phyloP scores from a whole-genome alignment of 176 grass and related monocot species.

The Puya raimondii region DNA sequence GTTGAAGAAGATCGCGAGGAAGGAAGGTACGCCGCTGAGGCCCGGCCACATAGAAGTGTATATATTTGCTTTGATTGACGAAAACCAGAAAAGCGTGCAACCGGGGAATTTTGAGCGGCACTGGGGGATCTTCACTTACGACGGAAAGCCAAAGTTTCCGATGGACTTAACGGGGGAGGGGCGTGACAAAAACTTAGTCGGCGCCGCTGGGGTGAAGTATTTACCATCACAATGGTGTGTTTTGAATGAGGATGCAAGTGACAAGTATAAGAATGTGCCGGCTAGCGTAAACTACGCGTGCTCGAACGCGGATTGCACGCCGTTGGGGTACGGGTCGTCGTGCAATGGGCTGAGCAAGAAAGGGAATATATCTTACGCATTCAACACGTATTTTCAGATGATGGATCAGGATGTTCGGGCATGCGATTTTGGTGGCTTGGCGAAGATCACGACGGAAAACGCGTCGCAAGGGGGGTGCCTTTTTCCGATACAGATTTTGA shows the following conservation, averaged over 20 bases:
- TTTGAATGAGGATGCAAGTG: constrained; percentile 41
- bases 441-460: constrained; percentile 12
- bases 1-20: constrained; percentile 46
- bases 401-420: constrained; percentile 26
- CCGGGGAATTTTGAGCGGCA: constrained; percentile 73
- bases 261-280: constrained; percentile 42
- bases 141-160: constrained; percentile 64
- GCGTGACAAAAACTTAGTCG: constrained; percentile 22
- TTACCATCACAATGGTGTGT: constrained; percentile 73
- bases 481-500: constrained; percentile 32
- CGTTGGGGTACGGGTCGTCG: constrained; percentile 51
- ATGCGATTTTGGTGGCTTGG: constrained; percentile 21
- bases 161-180: constrained; percentile 66
- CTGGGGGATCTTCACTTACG: constrained; percentile 66
- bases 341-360: constrained; percentile 25
- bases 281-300: constrained; percentile 57
- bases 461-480: constrained; percentile 20
- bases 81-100: constrained; percentile 66
- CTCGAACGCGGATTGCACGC: constrained; percentile 55
- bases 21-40: constrained; percentile 56
- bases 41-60: constrained; percentile 61
- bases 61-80: constrained; percentile 73
- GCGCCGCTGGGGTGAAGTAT: constrained; percentile 47
- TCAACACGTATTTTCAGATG: constrained; percentile 23
- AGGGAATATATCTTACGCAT: constrained; percentile 33